A percentile compares a stretch with the other conserved stretches of the same genome.
Conservation (phyloP, 1,139 yeast genomes). For the Candida sanyaensis region DNA sequence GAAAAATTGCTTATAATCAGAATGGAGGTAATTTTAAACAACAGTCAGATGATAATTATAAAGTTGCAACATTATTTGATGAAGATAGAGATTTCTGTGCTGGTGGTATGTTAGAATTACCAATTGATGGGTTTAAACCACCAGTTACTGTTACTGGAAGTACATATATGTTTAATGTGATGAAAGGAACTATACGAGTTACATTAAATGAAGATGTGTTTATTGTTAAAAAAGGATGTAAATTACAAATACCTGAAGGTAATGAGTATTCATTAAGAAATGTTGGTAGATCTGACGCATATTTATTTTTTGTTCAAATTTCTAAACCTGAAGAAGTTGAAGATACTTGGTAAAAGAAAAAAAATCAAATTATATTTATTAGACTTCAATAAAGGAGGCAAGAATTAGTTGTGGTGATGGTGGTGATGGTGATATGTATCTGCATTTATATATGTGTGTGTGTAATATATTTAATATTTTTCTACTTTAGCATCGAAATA, state of each 20-base stretch:
- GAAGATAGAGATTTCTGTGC: conserved; percentile 69
- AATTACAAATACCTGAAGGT: conserved; percentile 79
- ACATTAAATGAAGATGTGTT: conserved; percentile 61
- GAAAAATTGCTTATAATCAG: conserved; percentile 72
- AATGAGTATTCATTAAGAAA: conserved; percentile 69
- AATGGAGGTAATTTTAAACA: conserved; percentile 52
- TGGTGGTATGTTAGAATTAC: conserved; percentile 73
- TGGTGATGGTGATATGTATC: too few relatives aligned
- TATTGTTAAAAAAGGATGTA: conserved; percentile 69
- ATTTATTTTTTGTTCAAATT: conserved; percentile 77
- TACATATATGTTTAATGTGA: conserved; percentile 72
- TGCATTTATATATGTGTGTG: too few relatives aligned
- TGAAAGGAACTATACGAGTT: conserved; percentile 71
- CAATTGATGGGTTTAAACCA: conserved; percentile 64
- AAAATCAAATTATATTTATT: too few relatives aligned
- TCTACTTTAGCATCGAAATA: conserved; percentile 57
- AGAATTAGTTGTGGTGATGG: too few relatives aligned
- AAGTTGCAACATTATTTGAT: conserved; percentile 68
- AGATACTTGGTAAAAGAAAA: conserved; percentile 2
- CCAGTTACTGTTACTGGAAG: conserved; percentile 66
- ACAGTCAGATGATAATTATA: conserved; percentile 53
- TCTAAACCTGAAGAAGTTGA: conserved; percentile 21
- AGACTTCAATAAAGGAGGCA: too few relatives aligned
- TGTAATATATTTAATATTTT: conserved; percentile 15
- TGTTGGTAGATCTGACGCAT: conserved; percentile 56